Percentiles rank a stretch among this genome's conserved stretches.
Conservation (phyloP, 306 rosid species). For the Carpinus viminea region DNA sequence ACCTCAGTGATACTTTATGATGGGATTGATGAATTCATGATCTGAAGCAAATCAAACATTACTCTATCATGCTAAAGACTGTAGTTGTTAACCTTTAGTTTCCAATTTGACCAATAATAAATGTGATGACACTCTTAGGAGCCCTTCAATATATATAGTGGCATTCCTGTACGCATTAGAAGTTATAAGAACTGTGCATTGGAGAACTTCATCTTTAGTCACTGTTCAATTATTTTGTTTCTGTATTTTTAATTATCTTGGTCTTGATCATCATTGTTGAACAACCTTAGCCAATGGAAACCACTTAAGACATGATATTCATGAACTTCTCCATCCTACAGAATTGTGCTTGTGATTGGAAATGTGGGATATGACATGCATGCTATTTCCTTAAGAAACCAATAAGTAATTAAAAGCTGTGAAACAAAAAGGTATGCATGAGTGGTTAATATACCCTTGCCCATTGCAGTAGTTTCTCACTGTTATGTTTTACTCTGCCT, state of each 20-base stretch:
- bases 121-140: constrained; percentile 23
- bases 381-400: neutral
- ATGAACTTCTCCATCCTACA: constrained; percentile 5
- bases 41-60: constrained; percentile 2
- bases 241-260: constrained; percentile 15
- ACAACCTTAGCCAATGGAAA: constrained; percentile 9
- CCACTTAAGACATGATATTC: constrained; percentile 4
- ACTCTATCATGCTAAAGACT: neutral
- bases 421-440: neutral
- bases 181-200: constrained; percentile 8
- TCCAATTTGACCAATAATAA: constrained; percentile 2
- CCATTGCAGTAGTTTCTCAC: neutral
- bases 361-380: constrained; percentile 1
- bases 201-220: constrained; percentile 7
- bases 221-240: constrained; percentile 8
- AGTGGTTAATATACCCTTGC: neutral
- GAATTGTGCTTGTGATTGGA: neutral
- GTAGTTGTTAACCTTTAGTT: neutral
- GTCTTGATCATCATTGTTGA: constrained; percentile 15
- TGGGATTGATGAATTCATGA: constrained; percentile 10
- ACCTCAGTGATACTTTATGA: constrained; percentile 17
- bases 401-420: neutral
- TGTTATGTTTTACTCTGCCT: neutral
- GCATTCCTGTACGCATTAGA: neutral
- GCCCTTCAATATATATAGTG: neutral